Base-by-base conservation (phyloP, 345 rosid species). In the Gossypium ekmanianum region DNA sequence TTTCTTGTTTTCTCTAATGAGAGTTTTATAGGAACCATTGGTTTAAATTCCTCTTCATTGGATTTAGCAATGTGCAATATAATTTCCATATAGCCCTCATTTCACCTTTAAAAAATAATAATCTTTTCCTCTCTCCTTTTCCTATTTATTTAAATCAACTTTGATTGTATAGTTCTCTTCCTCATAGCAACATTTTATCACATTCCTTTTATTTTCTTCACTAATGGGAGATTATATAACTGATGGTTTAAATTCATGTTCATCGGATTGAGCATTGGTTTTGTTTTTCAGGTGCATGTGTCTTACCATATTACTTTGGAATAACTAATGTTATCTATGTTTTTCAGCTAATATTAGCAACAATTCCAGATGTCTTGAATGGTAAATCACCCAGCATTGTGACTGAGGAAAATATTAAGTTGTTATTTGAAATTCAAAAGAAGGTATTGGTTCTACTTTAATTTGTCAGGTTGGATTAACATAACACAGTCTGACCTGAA, bases 391-490 rank as follows among this genome's bases (percentile, higher is more conserved):
- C 97, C 13, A 89, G 86, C 76, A 93, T 95, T 83, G 79, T 95
- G 85, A 90, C 98, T 3, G 94, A 93, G 48, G 85, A 85, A 51
- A 95, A 89, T 78, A 90, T 95, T 68, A 91, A 93, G 87, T 85
- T 95, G 77, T 93, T 93, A 72, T 95, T 95, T 77, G 94, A 95
- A 59, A 84, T 95, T 78, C 99, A 95, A 75, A 93, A 88, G 83
- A 95, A 89, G 99, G 99, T 95, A 77, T 16, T 39, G 59, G 9
- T 56, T 79, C 70, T 74, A 47, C 24, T 69, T 56, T 75, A 44
- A 10, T 59, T 45, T 56, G 4, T 71, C 61, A 63, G 48, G 45
- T 58, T 63, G 20, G 26, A 24, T 61, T 52, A 69, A 18, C 71
- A 39, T 51, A 61, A 66, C 55, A 3, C 48, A 27, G 27, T 67